phyloP scores from a whole-genome alignment of 129 eudicot species.

The Kitagawia praeruptora region DNA sequence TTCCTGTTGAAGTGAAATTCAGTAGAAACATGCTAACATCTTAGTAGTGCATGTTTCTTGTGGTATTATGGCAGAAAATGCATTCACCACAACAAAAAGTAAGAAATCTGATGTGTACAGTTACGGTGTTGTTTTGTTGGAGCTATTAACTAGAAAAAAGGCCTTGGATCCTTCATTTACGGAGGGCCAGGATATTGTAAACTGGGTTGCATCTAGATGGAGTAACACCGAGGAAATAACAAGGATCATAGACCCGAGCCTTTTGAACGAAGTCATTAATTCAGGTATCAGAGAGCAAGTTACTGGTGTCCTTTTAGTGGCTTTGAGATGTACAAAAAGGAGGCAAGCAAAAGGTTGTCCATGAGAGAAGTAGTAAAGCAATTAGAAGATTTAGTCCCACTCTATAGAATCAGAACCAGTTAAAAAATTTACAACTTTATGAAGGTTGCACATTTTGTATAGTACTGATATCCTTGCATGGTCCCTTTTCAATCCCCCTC shows the following conservation, averaged over 20 bases:
- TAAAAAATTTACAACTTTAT: too few species aligned
- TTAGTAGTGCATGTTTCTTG: not conserved
- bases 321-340: slow-evolving; percentile 67
- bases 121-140: slow-evolving; percentile 82
- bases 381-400: slow-evolving; percentile 25
- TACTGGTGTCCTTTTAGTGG: slow-evolving; percentile 39
- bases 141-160: slow-evolving; percentile 54
- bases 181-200: slow-evolving; percentile 45
- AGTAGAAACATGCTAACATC: not conserved
- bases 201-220: slow-evolving; percentile 58
- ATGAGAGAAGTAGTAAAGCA: slow-evolving; percentile 79
- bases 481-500: too few species aligned
- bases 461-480: too few species aligned
- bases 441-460: too few species aligned
- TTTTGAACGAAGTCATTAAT: slow-evolving; percentile 47
- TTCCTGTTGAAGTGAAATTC: not conserved
- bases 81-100: slow-evolving; percentile 48
- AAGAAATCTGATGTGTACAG: slow-evolving; percentile 83
- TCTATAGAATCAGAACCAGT: not conserved
- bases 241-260: slow-evolving; percentile 40
- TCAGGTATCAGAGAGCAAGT: slow-evolving; percentile 45
- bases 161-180: slow-evolving; percentile 41
- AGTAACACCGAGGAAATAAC: slow-evolving; percentile 31
- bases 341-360: slow-evolving; percentile 53
- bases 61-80: slow-evolving; percentile 45